Base-by-base conservation (phyloP, 176 grass and related monocot species). In the Saccharum spontaneum region DNA sequence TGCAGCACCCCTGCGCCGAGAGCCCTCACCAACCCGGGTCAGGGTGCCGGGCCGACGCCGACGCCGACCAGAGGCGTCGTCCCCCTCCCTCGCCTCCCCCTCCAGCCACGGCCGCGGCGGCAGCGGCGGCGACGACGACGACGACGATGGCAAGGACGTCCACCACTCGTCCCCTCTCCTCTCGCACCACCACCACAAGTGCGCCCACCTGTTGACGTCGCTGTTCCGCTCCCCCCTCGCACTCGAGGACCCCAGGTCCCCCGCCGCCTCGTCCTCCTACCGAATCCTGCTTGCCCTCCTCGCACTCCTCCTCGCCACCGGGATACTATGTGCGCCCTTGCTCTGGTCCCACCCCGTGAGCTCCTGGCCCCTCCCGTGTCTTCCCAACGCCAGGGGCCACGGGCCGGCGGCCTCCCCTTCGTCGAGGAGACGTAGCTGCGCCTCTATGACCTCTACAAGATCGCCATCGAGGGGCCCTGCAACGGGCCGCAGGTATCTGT, bases 181-280 rank as follows among this genome's bases (percentile, higher is more conserved):
- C 81, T 50, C 86, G 50, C 80, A 80, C 22, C 71, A 90, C 63
- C 84, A 89, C 65, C 57, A 86, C 69, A 86, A 78, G 75, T 73
- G 85, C 8, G 46, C 70, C 81, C 75, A 78, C 26, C 45, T 79
- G 6, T 33, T 75, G 72, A 11, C 82, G 73, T 87, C 96, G 41
- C 68, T 84, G 26, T 16, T 98, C 63, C 89, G 96, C 23, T 98
- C 93, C 20, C 91, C 95, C 39, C 73, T 98, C 43, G 82, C 91
- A 4, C 68, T 98, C 46, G 96, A 98, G 80, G 93, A 95, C 73
- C 93, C 93, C 50, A 88, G 89, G 76, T 81, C 85, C 28, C 39
- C 88, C 30, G 88, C 93, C 54, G 72, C 91, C 20, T 87, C 95
- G 10, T 63, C 69, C 82, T 89, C 89, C 36, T 98, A 95, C 78